Conservation (phyloP, 78 protist species). For the Dictyostelium discoideum region DNA sequence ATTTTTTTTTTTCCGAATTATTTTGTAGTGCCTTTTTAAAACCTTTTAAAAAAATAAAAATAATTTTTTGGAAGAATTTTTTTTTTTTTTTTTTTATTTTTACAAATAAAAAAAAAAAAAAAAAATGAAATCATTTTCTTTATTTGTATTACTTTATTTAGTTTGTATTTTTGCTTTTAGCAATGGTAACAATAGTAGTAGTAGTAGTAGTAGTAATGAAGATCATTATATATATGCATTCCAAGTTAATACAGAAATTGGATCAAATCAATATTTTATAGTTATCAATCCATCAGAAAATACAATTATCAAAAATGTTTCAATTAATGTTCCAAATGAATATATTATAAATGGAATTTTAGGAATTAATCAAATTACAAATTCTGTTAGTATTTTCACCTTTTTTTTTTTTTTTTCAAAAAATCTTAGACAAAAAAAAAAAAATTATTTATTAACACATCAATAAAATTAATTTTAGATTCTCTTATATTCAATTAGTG, state of each 20-base stretch:
- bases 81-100: too few relatives aligned
- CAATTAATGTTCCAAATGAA: not conserved
- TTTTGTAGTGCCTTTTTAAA: too few relatives aligned
- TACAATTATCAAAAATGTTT: not conserved
- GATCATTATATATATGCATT: not conserved
- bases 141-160: too few relatives aligned
- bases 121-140: not conserved
- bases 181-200: not conserved
- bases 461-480: not conserved
- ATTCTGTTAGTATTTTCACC: not conserved
- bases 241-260: not conserved
- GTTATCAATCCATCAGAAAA: not conserved
- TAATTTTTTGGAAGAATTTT: too few relatives aligned
- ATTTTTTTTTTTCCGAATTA: too few relatives aligned
- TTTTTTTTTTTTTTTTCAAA: not conserved
- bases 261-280: not conserved
- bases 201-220: not conserved
- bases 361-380: not conserved
- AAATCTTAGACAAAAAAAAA: not conserved
- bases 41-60: too few relatives aligned
- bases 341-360: not conserved
- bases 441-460: not conserved
- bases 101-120: too few relatives aligned
- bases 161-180: not conserved
- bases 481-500: not conserved